phyloP scores from a whole-genome alignment of 495 filamentous ascomycete genomes.

The Xylaria cubensis region DNA sequence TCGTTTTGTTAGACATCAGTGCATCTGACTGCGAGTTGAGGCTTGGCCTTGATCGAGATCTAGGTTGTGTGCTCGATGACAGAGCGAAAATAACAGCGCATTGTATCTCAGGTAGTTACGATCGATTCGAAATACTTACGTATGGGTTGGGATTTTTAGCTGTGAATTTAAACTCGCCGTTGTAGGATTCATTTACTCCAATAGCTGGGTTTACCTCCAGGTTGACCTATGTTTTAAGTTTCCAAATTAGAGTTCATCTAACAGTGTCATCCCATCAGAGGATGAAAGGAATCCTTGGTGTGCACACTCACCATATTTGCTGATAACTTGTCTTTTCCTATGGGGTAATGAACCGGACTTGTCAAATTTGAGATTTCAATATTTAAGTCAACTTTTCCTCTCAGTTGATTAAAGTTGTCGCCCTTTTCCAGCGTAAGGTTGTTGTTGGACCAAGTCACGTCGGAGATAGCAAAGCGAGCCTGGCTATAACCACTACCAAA shows the following conservation, averaged over 20 bases:
- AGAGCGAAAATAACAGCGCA: no score
- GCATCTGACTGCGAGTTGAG: background rate
- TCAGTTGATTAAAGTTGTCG: conserved; percentile 4
- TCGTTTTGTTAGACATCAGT: background rate
- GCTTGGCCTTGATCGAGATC: background rate
- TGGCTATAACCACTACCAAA: conserved; percentile 14
- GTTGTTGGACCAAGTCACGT: conserved; percentile 9
- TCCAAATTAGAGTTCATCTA: background rate
- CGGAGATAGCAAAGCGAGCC: conserved; percentile 17
- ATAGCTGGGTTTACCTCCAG: conserved; percentile 13
- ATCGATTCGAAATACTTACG: background rate
- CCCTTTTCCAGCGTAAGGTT: conserved; percentile 21
- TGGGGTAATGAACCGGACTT: conserved; percentile 23
- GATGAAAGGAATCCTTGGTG: background rate
- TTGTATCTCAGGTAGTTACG: background rate
- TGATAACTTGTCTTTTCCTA: conserved; percentile 11
- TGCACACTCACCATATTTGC: conserved; percentile 14
- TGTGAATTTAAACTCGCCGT: conserved; percentile 12
- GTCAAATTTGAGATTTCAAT: conserved; percentile 12
- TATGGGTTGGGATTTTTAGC: background rate
- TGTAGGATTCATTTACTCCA: conserved; percentile 11
- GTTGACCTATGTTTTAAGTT: background rate
- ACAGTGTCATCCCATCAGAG: background rate
- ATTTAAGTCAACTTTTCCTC: conserved; percentile 15
- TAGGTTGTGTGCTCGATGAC: background rate